phyloP scores from a whole-genome alignment of 306 rosid genomes.

The Lathyrus sativus region DNA sequence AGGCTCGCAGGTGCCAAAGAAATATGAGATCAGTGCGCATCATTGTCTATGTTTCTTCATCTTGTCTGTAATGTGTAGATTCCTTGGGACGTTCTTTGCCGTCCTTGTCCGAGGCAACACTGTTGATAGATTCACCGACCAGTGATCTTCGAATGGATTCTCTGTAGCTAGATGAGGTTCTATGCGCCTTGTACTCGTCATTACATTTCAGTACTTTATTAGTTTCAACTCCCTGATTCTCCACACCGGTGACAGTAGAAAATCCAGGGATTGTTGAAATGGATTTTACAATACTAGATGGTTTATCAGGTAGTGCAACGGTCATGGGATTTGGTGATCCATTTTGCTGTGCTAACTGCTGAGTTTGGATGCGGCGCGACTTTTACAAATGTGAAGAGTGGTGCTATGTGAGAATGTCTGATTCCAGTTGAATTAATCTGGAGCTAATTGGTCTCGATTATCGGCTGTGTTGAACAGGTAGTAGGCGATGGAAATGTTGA shows the following conservation, averaged over 20 bases:
- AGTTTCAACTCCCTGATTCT: conserved; percentile 44
- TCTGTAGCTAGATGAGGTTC: conserved; percentile 39
- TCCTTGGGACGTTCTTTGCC: conserved; percentile 38
- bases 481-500: too few relatives aligned
- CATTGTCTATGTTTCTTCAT: conserved; percentile 40
- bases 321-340: too few relatives aligned
- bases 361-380: too few relatives aligned
- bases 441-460: too few relatives aligned
- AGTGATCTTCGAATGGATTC: conserved; percentile 41
- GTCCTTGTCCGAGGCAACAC: conserved; percentile 44
- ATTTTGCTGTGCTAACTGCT: too few relatives aligned
- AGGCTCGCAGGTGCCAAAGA: conserved; percentile 47
- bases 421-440: too few relatives aligned
- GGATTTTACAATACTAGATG: conserved; percentile 65
- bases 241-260: conserved; percentile 46
- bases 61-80: conserved; percentile 38
- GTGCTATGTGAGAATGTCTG: too few relatives aligned
- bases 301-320: conserved; percentile 78
- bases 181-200: conserved; percentile 41
- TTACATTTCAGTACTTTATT: conserved; percentile 41
- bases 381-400: too few relatives aligned
- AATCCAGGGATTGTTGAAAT: conserved; percentile 77
- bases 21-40: conserved; percentile 38
- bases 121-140: conserved; percentile 24
- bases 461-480: too few relatives aligned